Conservation (phyloP, 805 yeast species). For the Pichia rugopelliculosa region DNA sequence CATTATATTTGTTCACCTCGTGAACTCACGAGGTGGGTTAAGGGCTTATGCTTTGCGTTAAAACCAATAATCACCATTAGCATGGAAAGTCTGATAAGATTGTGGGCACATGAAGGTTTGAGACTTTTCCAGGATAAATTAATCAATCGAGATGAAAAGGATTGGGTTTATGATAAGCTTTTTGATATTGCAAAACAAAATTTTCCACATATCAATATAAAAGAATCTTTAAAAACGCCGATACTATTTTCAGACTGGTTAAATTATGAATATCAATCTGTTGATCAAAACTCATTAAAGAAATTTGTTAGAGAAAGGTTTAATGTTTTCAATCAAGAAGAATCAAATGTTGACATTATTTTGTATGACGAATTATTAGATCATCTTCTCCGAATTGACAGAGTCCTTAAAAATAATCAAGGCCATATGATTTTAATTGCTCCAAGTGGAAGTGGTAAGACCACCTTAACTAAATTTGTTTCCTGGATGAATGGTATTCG, state of each 20-base stretch:
- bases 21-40: conserved; percentile 81
- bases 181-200: conserved; percentile 24
- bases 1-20: conserved; percentile 84
- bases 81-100: conserved; percentile 42
- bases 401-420: conserved; percentile 77
- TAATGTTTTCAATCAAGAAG: conserved; percentile 71
- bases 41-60: conserved; percentile 50
- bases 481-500: conserved; percentile 85
- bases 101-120: conserved; percentile 79
- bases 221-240: conserved; percentile 37
- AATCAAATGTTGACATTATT: conserved; percentile 50
- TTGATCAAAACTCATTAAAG: conserved; percentile 38
- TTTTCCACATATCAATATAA: conserved; percentile 43
- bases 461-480: conserved; percentile 70
- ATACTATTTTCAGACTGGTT: conserved; percentile 73
- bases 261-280: conserved; percentile 53
- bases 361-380: conserved; percentile 66
- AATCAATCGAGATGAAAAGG: conserved; percentile 37
- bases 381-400: conserved; percentile 69
- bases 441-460: conserved; percentile 73
- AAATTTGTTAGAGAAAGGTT: conserved; percentile 58
- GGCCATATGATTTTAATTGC: conserved; percentile 89
- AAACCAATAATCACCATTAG: conserved; percentile 21
- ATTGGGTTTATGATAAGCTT: conserved; percentile 40
- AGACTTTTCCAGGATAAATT: conserved; percentile 74